These are phyloP conservation scores for Coffea canephora DNA, from an alignment of 257 asterid species.

Conservation along the genomic window DNA sequence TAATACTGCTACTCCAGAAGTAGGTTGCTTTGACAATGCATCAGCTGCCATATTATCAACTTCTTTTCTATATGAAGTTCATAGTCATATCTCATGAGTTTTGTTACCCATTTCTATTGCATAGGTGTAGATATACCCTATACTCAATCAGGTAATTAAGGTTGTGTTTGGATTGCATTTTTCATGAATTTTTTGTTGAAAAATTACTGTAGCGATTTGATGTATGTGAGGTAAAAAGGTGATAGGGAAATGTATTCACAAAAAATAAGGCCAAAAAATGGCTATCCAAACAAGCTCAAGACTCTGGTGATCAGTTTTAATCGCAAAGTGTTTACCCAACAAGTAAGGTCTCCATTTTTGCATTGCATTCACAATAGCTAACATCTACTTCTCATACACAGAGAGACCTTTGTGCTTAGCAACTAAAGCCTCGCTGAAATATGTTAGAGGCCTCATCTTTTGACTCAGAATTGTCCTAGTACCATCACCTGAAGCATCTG, in stretches of 20 bases:
- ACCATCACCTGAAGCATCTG: neutral
- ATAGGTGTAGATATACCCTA: neutral
- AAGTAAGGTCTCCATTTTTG: constrained; percentile 6
- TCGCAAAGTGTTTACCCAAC: neutral
- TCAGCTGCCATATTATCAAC: neutral
- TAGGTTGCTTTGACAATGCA: neutral
- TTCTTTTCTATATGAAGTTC: neutral
- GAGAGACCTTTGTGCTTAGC: neutral
- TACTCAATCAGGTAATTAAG: neutral
- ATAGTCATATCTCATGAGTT: neutral
- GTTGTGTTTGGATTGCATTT: no score
- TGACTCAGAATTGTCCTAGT: neutral
- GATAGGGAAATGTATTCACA: no score
- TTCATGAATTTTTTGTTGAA: no score
- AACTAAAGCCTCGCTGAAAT: neutral
- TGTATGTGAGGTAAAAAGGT: no score
- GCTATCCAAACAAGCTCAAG: no score
- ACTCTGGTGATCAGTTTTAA: neutral
- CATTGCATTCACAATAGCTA: neutral
- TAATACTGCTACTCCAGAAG: no score
- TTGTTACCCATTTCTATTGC: constrained; percentile 1
- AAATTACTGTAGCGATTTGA: no score
- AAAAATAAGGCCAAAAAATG: no score
- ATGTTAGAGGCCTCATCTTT: neutral
- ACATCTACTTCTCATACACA: neutral